phyloP scores from a whole-genome alignment of 257 asterid genomes.

The Mitragyna speciosa region DNA sequence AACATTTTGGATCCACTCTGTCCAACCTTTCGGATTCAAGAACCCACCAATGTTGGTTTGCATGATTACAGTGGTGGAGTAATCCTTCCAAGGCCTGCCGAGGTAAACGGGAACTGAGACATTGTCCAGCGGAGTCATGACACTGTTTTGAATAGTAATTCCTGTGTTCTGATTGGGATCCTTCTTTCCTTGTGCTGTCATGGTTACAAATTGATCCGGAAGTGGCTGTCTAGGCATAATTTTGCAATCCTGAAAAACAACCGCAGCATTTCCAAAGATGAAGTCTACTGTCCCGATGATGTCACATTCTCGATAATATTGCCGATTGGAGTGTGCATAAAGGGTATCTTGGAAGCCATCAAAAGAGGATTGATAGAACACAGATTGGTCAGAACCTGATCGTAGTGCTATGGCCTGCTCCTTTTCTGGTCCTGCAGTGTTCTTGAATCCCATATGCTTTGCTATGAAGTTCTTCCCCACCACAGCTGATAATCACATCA shows the following conservation, averaged over 20 bases:
- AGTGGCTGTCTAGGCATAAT: constrained; percentile 70
- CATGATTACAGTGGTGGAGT: constrained; percentile 60
- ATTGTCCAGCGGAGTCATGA: constrained; percentile 34
- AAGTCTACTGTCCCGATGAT: constrained; percentile 76
- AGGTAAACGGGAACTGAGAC: constrained; percentile 46
- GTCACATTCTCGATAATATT: constrained; percentile 73
- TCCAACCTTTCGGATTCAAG: constrained; percentile 68
- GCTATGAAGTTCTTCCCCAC: constrained; percentile 69
- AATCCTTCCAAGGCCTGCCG: constrained; percentile 79
- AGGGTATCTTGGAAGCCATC: constrained; percentile 78
- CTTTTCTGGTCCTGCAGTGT: constrained; percentile 68
- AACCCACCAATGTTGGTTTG: constrained; percentile 45
- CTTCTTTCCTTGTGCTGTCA: constrained; percentile 78
- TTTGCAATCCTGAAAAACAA: constrained; percentile 64
- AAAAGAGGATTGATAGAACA: constrained; percentile 51
- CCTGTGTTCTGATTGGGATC: constrained; percentile 65
- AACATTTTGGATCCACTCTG: constrained; percentile 41
- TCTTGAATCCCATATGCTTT: constrained; percentile 53
- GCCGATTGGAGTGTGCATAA: constrained; percentile 75
- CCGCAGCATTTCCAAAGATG: constrained; percentile 74
- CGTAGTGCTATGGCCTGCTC: constrained; percentile 85
- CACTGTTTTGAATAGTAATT: constrained; percentile 59
- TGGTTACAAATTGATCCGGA: constrained; percentile 61
- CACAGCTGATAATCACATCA: constrained; percentile 31
- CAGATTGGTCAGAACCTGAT: constrained; percentile 60